Evolutionary conservation across 768 basidiomycete genomes (phyloP).

Genomic region (Leccinellum albellum): DNA sequence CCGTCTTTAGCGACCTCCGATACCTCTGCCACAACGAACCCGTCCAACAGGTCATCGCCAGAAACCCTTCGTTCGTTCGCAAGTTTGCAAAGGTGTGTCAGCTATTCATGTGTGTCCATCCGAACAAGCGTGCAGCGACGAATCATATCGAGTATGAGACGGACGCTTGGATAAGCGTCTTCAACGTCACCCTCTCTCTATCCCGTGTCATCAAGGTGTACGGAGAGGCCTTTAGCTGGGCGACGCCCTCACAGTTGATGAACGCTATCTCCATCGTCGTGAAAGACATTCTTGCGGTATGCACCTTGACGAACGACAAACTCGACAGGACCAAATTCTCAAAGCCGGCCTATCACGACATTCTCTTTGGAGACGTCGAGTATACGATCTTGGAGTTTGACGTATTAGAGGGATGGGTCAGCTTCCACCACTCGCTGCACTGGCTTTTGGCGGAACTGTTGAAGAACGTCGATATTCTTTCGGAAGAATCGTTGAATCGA

Average conservation of each 20-base stretch:
- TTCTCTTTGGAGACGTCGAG: conserved; percentile 55
- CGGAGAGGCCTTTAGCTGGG: conserved; percentile 74
- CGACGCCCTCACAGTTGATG: conserved; percentile 56
- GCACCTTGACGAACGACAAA: conserved; percentile 62
- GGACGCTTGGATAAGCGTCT: conserved; percentile 95
- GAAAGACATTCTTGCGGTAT: conserved; percentile 67
- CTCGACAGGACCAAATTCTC: conserved; percentile 65
- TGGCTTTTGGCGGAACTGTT: conserved; percentile 88
- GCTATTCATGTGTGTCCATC: conserved; percentile 91
- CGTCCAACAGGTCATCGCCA: conserved; percentile 76
- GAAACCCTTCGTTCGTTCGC: conserved; percentile 59
- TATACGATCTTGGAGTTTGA: conserved; percentile 75
- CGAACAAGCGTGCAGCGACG: conserved; percentile 76
- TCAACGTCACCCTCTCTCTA: conserved; percentile 89
- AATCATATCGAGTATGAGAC: conserved; percentile 95
- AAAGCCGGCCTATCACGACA: conserved; percentile 59
- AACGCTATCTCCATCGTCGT: conserved; percentile 66
- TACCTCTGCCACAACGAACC: conserved; percentile 78
- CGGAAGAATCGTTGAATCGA: conserved; percentile 47
- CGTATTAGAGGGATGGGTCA: conserved; percentile 77
- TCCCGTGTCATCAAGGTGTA: conserved; percentile 86
- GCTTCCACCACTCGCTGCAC: conserved; percentile 89
- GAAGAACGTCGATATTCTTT: conserved; percentile 73
- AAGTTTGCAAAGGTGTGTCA: conserved; percentile 76
- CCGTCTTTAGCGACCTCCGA: conserved; percentile 86